Percentiles rank a stretch among this genome's conserved stretches.
Evolutionary conservation across 2,329 filamentous ascomycete species (phyloP).

Genomic region (Penicillium vulpinum): DNA sequence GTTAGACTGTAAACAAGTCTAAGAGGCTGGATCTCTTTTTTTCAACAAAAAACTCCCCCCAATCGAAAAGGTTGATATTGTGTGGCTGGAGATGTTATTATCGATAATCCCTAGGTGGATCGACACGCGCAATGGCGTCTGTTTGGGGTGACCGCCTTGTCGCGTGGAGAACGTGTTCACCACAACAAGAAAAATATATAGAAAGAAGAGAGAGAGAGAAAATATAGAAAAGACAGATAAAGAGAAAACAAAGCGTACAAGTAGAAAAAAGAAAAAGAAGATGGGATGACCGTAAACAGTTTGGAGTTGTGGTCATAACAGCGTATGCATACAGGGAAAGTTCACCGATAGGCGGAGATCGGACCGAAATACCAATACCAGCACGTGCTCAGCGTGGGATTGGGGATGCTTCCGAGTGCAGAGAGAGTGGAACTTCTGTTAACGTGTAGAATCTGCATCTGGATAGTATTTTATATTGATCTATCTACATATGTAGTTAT

Average conservation of each 20-base stretch:
- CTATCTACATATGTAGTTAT: no score
- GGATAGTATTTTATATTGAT: background rate
- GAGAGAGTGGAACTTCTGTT: conserved; percentile 6
- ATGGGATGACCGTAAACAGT: conserved; percentile 27
- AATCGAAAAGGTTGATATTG: conserved; percentile 9
- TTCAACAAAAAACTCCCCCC: background rate
- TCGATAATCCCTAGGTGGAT: conserved; percentile 31
- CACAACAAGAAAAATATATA: conserved; percentile 4
- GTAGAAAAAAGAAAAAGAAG: conserved; percentile 14
- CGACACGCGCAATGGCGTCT: conserved; percentile 30
- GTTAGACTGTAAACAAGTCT: conserved; percentile 4
- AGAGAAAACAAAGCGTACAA: conserved; percentile 8
- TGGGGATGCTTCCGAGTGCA: conserved; percentile 27
- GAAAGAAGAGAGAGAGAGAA: conserved; percentile 4
- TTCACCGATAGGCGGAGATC: background rate
- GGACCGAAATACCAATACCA: conserved; percentile 21
- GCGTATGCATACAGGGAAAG: conserved; percentile 15
- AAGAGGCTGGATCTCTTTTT: conserved; percentile 1
- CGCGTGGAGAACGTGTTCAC: conserved; percentile 27
- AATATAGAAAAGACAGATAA: conserved; percentile 14
- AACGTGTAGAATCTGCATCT: no score
- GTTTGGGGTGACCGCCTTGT: conserved; percentile 32
- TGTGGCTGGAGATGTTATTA: conserved; percentile 31
- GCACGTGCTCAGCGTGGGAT: conserved; percentile 23
- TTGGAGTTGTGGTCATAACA: conserved; percentile 17